phyloP scores from a whole-genome alignment of 495 filamentous ascomycete genomes.

The Aspergillus sclerotioniger region DNA sequence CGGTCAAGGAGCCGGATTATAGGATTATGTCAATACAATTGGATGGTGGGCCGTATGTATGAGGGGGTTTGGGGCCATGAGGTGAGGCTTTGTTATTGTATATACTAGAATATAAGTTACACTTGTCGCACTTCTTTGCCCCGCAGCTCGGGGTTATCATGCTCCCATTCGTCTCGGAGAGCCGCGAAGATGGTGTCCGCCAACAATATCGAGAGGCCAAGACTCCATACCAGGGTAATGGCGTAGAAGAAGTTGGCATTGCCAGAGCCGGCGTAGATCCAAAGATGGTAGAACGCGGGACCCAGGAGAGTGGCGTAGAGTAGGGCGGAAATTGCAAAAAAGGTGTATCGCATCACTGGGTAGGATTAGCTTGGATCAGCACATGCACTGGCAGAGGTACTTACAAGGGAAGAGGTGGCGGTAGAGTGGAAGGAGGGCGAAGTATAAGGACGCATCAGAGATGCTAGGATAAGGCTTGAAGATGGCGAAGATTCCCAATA shows the following conservation, averaged over 20 bases:
- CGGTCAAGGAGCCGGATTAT: slow-evolving; percentile 64
- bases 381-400: slow-evolving; percentile 25
- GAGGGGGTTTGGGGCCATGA: neutral
- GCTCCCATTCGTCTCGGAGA: slow-evolving; percentile 90
- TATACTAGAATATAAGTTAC: slow-evolving; percentile 38
- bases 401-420: slow-evolving; percentile 86
- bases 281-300: slow-evolving; percentile 93
- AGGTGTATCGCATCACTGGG: slow-evolving; percentile 87
- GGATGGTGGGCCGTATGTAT: neutral
- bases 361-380: slow-evolving; percentile 16
- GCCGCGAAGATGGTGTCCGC: slow-evolving; percentile 85
- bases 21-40: slow-evolving; percentile 66
- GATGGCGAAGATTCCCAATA: slow-evolving; percentile 83
- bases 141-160: slow-evolving; percentile 82
- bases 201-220: slow-evolving; percentile 77
- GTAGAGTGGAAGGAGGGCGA: slow-evolving; percentile 83
- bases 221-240: slow-evolving; percentile 95
- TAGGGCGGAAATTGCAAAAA: slow-evolving; percentile 75
- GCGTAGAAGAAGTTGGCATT: slow-evolving; percentile 99
- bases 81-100: neutral
- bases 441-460: slow-evolving; percentile 78
- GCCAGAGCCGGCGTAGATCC: slow-evolving; percentile 97
- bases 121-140: slow-evolving; percentile 87
- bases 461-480: slow-evolving; percentile 97
- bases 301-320: slow-evolving; percentile 86